A percentile compares a stretch with the other conserved stretches of the same genome.
Conservation (phyloP, 192 early-diverging fungal genomes). For the Entophlyctis luteolus region DNA sequence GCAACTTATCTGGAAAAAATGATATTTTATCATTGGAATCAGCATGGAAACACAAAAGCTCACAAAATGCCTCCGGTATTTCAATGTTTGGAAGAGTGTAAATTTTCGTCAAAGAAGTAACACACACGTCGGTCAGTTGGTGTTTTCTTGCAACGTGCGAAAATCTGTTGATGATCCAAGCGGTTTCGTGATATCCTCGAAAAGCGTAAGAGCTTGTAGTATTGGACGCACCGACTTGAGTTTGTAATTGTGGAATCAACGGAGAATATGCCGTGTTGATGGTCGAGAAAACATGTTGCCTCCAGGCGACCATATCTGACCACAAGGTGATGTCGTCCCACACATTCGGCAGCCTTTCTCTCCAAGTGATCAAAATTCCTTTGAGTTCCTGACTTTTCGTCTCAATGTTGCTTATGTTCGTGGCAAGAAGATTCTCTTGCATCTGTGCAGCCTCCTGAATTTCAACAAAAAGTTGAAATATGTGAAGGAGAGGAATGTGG, state of each 20-base stretch:
- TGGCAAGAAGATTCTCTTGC: slow-evolving; percentile 71
- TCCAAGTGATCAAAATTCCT: slow-evolving; percentile 86
- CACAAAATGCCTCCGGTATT: slow-evolving; percentile 92
- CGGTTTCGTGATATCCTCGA: slow-evolving; percentile 98
- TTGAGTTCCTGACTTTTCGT: slow-evolving; percentile 84
- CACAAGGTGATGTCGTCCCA: slow-evolving; percentile 98
- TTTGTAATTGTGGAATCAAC: slow-evolving; percentile 52
- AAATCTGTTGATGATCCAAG: slow-evolving; percentile 99
- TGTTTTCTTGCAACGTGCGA: slow-evolving; percentile 95
- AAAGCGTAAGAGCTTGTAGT: slow-evolving; percentile 84
- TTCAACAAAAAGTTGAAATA: slow-evolving; percentile 96
- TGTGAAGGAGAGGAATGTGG: slow-evolving; percentile 81
- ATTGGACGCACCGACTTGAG: slow-evolving; percentile 30
- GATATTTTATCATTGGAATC: background rate
- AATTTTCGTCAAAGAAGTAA: slow-evolving; percentile 81
- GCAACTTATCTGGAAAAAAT: slow-evolving; percentile 63
- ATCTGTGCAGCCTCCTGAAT: slow-evolving; percentile 89
- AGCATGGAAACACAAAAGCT: background rate
- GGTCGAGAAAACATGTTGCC: slow-evolving; percentile 93
- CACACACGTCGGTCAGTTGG: slow-evolving; percentile 90
- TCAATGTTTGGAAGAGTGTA: slow-evolving; percentile 99
- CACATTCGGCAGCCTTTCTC: slow-evolving; percentile 91
- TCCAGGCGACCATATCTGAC: slow-evolving; percentile 96
- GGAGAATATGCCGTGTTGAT: slow-evolving; percentile 87
- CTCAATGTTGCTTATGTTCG: slow-evolving; percentile 81